A percentile compares a stretch with the other conserved stretches of the same genome.
phyloP scores from a whole-genome alignment of 1,139 yeast genomes.

The Diutina mesorugosa region DNA sequence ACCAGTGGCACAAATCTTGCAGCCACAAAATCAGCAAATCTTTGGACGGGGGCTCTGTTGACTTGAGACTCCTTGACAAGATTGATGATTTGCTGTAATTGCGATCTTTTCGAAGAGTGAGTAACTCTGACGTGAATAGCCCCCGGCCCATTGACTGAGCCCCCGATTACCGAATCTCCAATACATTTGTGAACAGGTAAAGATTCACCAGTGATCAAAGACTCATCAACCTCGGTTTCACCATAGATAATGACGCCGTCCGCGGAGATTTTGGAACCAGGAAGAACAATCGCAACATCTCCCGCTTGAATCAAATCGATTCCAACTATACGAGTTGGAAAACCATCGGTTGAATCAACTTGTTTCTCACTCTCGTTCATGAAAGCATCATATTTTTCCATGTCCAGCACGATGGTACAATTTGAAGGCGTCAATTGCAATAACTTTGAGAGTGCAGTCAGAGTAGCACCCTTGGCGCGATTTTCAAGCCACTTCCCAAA shows the following conservation, averaged over 20 bases:
- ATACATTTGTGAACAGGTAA: conserved; percentile 49
- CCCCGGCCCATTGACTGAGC: conserved; percentile 78
- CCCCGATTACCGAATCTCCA: conserved; percentile 70
- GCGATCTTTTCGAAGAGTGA: conserved; percentile 71
- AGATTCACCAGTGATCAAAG: conserved; percentile 85
- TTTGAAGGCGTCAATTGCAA: conserved; percentile 71
- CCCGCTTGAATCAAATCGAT: conserved; percentile 66
- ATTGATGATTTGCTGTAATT: conserved; percentile 73
- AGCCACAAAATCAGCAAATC: conserved; percentile 77
- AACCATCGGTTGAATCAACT: not conserved
- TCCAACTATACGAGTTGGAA: conserved; percentile 25
- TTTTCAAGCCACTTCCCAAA: conserved; percentile 87
- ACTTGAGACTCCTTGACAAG: conserved; percentile 86
- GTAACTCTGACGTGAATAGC: conserved; percentile 57
- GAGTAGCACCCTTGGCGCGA: conserved; percentile 88
- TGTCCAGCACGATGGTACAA: conserved; percentile 49
- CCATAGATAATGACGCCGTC: conserved; percentile 79
- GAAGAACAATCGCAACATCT: conserved; percentile 67
- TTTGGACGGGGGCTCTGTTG: conserved; percentile 80
- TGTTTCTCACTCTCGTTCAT: conserved; percentile 7
- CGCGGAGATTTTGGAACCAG: conserved; percentile 85
- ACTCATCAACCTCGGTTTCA: conserved; percentile 74
- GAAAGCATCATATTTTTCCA: conserved; percentile 13
- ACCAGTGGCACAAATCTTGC: conserved; percentile 78
- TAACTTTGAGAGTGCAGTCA: conserved; percentile 72